These are phyloP conservation scores for Mycena maculata DNA, from an alignment of 768 basidiomycete species.

Conservation along the genomic window DNA sequence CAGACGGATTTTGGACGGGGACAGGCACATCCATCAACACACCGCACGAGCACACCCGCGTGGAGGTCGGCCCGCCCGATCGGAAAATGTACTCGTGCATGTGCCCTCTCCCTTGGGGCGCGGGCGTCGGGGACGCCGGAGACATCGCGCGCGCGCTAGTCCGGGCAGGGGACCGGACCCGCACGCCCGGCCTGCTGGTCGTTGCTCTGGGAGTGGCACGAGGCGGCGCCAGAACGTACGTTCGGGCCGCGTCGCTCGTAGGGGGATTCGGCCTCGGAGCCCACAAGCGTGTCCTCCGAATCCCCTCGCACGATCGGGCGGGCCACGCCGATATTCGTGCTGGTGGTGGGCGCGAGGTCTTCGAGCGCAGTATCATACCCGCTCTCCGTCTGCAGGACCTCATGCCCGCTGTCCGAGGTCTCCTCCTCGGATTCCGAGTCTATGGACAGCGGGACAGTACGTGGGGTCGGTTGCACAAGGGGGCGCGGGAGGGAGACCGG, in stretches of 20 bases:
- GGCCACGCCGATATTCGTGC: neutral
- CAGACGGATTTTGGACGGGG: neutral
- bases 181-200: constrained; percentile 2
- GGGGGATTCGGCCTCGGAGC: neutral
- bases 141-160: neutral
- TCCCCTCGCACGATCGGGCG: neutral
- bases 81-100: constrained; percentile 11
- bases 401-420: neutral
- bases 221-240: neutral
- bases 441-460: neutral
- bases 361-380: constrained; percentile 24
- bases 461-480: neutral
- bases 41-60: constrained; percentile 22
- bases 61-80: neutral
- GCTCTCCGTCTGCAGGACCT: constrained; percentile 18
- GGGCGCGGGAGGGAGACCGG: constrained; percentile 6
- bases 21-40: neutral
- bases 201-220: neutral
- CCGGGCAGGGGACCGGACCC: no score
- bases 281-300: constrained; percentile 23
- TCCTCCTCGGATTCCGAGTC: neutral
- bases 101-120: neutral
- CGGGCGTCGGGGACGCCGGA: constrained; percentile 14
- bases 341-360: constrained; percentile 9
- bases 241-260: neutral